Percentiles rank a stretch among this genome's conserved stretches.
These are phyloP conservation scores for Yamadazyma nakazawae DNA, from an alignment of 805 yeast genomes.

Conservation along the genomic window DNA sequence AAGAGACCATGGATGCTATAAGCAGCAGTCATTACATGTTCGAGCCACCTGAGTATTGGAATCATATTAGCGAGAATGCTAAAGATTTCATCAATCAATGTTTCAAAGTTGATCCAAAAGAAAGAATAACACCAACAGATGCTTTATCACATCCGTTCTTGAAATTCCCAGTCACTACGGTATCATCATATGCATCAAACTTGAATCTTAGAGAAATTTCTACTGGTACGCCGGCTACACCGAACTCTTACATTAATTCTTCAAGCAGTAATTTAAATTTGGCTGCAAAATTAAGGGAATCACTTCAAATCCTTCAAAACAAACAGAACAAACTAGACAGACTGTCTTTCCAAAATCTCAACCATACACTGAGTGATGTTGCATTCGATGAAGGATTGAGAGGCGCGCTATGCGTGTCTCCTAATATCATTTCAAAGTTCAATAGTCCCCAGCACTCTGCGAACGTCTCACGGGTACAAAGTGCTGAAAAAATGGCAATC, in stretches of 20 bases:
- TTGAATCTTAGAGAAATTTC: neutral
- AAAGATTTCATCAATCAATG: conserved; percentile 57
- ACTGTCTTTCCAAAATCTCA: neutral
- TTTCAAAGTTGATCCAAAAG: conserved; percentile 41
- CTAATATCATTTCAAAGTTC: conserved; percentile 25
- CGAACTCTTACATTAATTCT: conserved; percentile 2
- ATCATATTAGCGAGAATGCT: conserved; percentile 48
- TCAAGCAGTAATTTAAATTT: conserved; percentile 9
- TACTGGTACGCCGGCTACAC: neutral
- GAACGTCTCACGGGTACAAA: conserved; percentile 11
- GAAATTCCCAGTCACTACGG: neutral
- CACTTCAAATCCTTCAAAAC: conserved; percentile 6
- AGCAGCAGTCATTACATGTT: conserved; percentile 52
- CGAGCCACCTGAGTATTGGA: conserved; percentile 61
- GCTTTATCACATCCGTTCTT: conserved; percentile 12
- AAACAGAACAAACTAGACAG: neutral
- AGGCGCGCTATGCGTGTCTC: conserved; percentile 27
- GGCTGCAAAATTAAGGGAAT: conserved; percentile 9
- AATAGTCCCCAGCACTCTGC: conserved; percentile 18
- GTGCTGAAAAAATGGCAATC: neutral
- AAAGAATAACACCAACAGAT: conserved; percentile 43
- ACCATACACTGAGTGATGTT: neutral
- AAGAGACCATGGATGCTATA: conserved; percentile 67
- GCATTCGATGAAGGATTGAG: conserved; percentile 11
- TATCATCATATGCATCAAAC: conserved; percentile 1